Percentiles rank a stretch among this genome's conserved stretches.
phyloP scores from a whole-genome alignment of 768 basidiomycete genomes.

The Auriscalpium orientale region DNA sequence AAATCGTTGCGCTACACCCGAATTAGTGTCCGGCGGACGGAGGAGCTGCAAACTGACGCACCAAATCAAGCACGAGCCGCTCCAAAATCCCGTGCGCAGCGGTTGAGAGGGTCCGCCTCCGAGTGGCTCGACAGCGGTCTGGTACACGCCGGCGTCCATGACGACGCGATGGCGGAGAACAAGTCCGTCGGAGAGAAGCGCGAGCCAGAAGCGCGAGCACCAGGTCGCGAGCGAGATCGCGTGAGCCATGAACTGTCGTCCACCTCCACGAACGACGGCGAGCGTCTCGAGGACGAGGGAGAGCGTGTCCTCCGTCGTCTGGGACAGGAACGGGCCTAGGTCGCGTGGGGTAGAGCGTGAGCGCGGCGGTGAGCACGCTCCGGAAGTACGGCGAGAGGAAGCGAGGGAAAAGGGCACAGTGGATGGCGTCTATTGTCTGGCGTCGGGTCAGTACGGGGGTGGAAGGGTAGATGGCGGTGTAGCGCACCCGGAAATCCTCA shows the following conservation, averaged over 20 bases:
- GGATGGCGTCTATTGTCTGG: conserved; percentile 73
- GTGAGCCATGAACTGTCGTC: conserved; percentile 70
- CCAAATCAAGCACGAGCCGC: conserved; percentile 76
- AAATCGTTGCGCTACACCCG: too few relatives aligned
- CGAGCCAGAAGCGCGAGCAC: conserved; percentile 61
- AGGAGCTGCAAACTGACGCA: too few relatives aligned
- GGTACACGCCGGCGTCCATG: conserved; percentile 55
- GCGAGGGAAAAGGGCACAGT: conserved; percentile 77
- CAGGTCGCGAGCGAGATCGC: conserved; percentile 56
- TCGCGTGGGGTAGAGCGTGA: conserved; percentile 68
- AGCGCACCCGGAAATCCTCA: conserved; percentile 78
- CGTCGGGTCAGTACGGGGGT: background rate
- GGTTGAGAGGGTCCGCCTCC: conserved; percentile 40
- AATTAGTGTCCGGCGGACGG: too few relatives aligned
- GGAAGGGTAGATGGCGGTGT: too few relatives aligned
- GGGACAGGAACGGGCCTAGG: conserved; percentile 73
- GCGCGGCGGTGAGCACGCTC: conserved; percentile 48
- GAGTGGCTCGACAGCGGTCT: conserved; percentile 66
- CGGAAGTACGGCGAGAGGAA: conserved; percentile 56
- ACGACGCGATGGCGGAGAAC: conserved; percentile 58
- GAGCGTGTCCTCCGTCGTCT: conserved; percentile 82
- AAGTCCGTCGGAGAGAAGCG: conserved; percentile 80
- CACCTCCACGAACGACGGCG: conserved; percentile 67
- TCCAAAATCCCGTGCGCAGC: conserved; percentile 78
- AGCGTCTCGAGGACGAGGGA: conserved; percentile 84